Percentiles rank a stretch among this genome's conserved stretches.
phyloP scores from a whole-genome alignment of 2,329 filamentous ascomycete species.

The Taxawa tesnikishii region DNA sequence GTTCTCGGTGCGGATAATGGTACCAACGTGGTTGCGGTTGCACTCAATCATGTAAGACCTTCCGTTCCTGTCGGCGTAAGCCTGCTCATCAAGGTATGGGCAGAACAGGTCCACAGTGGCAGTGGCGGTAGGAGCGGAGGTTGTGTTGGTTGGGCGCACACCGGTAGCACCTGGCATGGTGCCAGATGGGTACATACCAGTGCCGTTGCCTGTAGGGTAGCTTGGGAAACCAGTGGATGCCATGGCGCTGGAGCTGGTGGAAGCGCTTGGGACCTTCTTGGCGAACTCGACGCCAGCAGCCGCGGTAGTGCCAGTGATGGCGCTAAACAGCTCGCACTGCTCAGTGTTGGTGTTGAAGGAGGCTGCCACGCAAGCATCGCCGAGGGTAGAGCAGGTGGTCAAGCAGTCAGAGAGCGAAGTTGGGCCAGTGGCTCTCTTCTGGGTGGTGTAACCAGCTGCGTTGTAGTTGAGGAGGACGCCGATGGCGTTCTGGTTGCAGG shows the following conservation, averaged over 20 bases:
- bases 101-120: constrained; percentile 6
- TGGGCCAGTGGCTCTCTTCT: constrained; percentile 4
- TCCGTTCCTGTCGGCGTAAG: constrained; percentile 3
- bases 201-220: not conserved
- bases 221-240: constrained; percentile 1
- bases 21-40: constrained; percentile 6
- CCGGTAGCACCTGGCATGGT: constrained; percentile 1
- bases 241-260: constrained; percentile 1
- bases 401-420: constrained; percentile 3
- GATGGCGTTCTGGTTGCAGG: constrained; percentile 1
- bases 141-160: not conserved
- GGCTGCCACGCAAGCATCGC: constrained; percentile 3
- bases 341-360: constrained; percentile 1
- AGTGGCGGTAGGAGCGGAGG: not conserved
- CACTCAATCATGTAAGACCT: constrained; percentile 4
- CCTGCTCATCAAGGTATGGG: constrained; percentile 4
- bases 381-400: constrained; percentile 3
- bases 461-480: constrained; percentile 1
- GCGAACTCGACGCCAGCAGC: constrained; percentile 2
- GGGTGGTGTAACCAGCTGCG: too few relatives aligned
- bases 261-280: constrained; percentile 1
- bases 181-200: not conserved
- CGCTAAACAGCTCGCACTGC: constrained; percentile 6
- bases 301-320: not conserved
- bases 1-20: constrained; percentile 2